A percentile compares a stretch with the other conserved stretches of the same genome.
phyloP scores from a whole-genome alignment of 2,329 filamentous ascomycete genomes.

The Aschersonia sp. region DNA sequence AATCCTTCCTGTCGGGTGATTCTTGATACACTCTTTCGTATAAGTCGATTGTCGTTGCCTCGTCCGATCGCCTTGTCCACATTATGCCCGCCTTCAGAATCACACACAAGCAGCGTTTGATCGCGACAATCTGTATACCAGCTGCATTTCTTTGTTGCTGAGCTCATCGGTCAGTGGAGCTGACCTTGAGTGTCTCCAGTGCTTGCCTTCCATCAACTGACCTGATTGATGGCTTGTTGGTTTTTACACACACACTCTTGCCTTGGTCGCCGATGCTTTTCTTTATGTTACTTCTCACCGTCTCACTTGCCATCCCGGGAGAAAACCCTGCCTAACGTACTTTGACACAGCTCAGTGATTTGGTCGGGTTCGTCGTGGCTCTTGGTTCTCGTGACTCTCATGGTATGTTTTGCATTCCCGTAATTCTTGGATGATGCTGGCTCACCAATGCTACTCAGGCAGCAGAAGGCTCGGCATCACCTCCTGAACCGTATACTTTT shows the following conservation, averaged over 20 bases:
- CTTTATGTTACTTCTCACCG: constrained; percentile 41
- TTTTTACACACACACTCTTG: constrained; percentile 57
- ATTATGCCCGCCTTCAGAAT: constrained; percentile 10
- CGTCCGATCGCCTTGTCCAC: background rate
- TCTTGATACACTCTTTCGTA: background rate
- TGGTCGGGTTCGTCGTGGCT: constrained; percentile 55
- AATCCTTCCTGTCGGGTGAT: too few species aligned
- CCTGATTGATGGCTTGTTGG: constrained; percentile 29
- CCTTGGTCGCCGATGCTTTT: constrained; percentile 63
- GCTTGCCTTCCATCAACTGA: background rate
- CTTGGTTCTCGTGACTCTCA: constrained; percentile 52
- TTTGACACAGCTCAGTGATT: constrained; percentile 48
- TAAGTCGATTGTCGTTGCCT: background rate
- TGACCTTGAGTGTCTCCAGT: background rate
- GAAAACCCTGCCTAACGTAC: constrained; percentile 4
- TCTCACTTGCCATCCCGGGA: background rate
- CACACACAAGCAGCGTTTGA: constrained; percentile 28
- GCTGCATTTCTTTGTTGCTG: constrained; percentile 34
- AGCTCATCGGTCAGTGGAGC: constrained; percentile 26
- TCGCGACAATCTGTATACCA: constrained; percentile 32
- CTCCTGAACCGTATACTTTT: constrained; percentile 41
- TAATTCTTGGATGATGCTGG: too few species aligned
- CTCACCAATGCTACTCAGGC: constrained; percentile 18
- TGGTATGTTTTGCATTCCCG: constrained; percentile 25
- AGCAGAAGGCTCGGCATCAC: constrained; percentile 34